These are phyloP conservation scores for Amanita thiersii DNA, from an alignment of 768 basidiomycete genomes.

Conservation along the genomic window DNA sequence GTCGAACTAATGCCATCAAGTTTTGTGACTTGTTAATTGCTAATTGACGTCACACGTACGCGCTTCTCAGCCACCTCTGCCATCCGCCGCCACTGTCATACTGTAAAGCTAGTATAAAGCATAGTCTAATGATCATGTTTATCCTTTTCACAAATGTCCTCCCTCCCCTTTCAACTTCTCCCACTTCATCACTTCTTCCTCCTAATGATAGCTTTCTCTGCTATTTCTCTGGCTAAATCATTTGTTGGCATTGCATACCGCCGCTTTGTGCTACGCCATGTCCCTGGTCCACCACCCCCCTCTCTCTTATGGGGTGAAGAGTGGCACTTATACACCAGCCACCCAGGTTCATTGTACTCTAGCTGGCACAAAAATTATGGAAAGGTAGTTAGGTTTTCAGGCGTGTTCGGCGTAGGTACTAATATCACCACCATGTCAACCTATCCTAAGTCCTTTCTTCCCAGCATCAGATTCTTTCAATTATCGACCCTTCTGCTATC, in stretches of 20 bases:
- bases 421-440: slow-evolving; percentile 3
- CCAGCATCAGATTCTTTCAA: slow-evolving; percentile 50
- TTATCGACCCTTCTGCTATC: slow-evolving; percentile 47
- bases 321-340: slow-evolving; percentile 42
- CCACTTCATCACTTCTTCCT: slow-evolving; percentile 19
- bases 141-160: not conserved
- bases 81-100: too few species aligned
- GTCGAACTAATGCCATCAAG: too few species aligned
- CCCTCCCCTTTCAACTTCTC: not conserved
- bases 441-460: slow-evolving; percentile 8
- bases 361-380: slow-evolving; percentile 49
- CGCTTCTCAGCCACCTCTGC: too few species aligned
- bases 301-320: slow-evolving; percentile 59
- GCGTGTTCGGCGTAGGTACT: slow-evolving; percentile 44
- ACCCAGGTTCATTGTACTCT: slow-evolving; percentile 44
- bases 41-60: not conserved
- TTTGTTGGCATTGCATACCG: slow-evolving; percentile 24
- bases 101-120: too few species aligned
- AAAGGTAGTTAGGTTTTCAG: slow-evolving; percentile 44
- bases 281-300: slow-evolving; percentile 42
- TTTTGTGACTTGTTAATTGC: too few species aligned
- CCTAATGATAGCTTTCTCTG: slow-evolving; percentile 19
- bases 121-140: not conserved
- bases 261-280: slow-evolving; percentile 27
- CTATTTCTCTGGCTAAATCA: slow-evolving; percentile 24